Base-by-base conservation (phyloP, 192 early-diverging fungal species). In the Phlyctochytrium planicorne region DNA sequence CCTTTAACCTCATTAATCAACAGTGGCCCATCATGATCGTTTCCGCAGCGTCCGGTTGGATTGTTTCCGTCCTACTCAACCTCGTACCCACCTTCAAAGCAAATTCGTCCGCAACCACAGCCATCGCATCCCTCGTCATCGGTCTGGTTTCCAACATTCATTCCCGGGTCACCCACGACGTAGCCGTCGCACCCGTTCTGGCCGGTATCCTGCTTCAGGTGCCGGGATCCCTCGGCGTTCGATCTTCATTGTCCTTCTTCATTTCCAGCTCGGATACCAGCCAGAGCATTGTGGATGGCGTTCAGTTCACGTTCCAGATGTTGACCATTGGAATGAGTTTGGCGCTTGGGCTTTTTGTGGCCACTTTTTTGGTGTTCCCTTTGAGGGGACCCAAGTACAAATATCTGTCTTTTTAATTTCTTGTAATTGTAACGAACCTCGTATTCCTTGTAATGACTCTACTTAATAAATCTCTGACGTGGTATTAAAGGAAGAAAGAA, bases 201-300 rank as follows among this genome's bases (percentile, higher is more conserved):
- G 87, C 88, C 55, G 93, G 93, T 29, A 89, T 95, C 3, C 73
- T 91, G 52, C 74, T 94, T 35, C 77, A 94, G 68, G 92, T 93
- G 0, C 94, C 93, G 3, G 93, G 93, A 52, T 86, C 82, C 70
- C 72, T 94, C n/a, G 91, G 91, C 34, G 84, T 94, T 17, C 73
- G 81, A 37, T 76, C 74, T 2, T 83, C 80, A 20, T 73, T 92
- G 53, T 80, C 85, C 0, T 86, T 92, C 47, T 81, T 91, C 33
- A 81, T 34, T 24, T 23, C 56, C 1, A 27, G 17, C 1, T 6
- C 17, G 23, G 47, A 60, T 24, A 30, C 20, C 0, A 14, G 30
- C 2, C 31, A 30, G 16, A 70, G 60, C 50, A 34, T 70, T 33
- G 40, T 71, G n/a, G 66, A 75, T 52, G 79, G 79, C n/a, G 67